phyloP scores from a whole-genome alignment of 139 green algal species.

The Closterium sp. region DNA sequence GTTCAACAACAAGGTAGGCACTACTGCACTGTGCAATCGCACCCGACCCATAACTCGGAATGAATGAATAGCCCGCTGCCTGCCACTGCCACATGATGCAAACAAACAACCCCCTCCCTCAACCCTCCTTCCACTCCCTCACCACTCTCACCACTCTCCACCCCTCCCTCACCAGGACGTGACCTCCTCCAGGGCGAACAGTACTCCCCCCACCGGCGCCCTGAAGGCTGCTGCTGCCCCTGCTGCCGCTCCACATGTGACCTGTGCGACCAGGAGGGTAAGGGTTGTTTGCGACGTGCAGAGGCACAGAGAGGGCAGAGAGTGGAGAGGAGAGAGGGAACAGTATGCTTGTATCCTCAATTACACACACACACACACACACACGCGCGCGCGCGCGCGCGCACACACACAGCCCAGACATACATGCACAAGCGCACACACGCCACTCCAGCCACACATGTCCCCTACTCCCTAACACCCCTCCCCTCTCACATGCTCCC shows the following conservation, averaged over 20 bases:
- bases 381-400: background rate
- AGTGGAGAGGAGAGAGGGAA: background rate
- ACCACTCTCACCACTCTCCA: too few relatives aligned
- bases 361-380: background rate
- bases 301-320: background rate
- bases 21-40: too few relatives aligned
- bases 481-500: background rate
- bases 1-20: too few relatives aligned
- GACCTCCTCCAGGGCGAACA: slow-evolving; percentile 85
- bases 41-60: too few relatives aligned
- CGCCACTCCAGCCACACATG: too few relatives aligned
- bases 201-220: slow-evolving; percentile 76
- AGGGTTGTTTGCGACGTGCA: background rate
- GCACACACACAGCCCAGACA: background rate
- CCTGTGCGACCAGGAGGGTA: background rate
- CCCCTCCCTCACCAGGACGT: slow-evolving; percentile 37
- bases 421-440: too few relatives aligned
- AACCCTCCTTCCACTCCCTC: too few relatives aligned
- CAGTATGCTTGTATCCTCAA: background rate
- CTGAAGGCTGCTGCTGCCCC: slow-evolving; percentile 81
- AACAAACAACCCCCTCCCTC: too few relatives aligned
- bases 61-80: too few relatives aligned
- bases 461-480: too few relatives aligned
- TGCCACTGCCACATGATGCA: too few relatives aligned
- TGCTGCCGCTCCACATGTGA: slow-evolving; percentile 69